phyloP scores from a whole-genome alignment of 495 filamentous ascomycete species.

The Cercophora scortea region DNA sequence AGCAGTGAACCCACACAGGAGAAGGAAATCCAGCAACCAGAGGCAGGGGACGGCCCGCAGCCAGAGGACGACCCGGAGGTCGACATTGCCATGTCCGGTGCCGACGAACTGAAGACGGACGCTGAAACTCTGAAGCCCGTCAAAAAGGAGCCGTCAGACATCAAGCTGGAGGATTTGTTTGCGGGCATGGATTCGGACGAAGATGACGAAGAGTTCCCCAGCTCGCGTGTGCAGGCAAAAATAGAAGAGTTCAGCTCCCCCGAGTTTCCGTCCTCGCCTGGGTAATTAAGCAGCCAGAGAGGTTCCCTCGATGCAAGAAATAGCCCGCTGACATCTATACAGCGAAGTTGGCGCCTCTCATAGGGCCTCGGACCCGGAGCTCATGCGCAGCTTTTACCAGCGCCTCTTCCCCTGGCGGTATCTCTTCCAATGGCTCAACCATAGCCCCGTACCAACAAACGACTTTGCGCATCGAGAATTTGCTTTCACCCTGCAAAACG shows the following conservation, averaged over 20 bases:
- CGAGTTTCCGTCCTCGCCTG: constrained; percentile 21
- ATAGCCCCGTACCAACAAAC: constrained; percentile 72
- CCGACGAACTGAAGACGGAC: background rate
- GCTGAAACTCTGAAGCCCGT: no score
- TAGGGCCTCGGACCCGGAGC: constrained; percentile 59
- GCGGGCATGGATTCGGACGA: constrained; percentile 67
- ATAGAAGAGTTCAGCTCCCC: constrained; percentile 21
- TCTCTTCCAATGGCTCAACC: constrained; percentile 97
- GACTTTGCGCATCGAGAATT: constrained; percentile 95
- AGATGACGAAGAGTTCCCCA: constrained; percentile 72
- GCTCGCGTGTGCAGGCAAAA: constrained; percentile 26
- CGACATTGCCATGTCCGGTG: background rate
- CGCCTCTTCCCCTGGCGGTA: constrained; percentile 92
- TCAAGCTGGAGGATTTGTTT: constrained; percentile 76
- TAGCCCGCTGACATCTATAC: background rate
- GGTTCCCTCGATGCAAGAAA: no score
- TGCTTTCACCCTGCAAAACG: constrained; percentile 82
- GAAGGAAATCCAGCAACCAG: no score
- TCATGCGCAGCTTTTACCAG: constrained; percentile 89
- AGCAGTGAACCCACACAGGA: no score
- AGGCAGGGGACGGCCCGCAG: no score
- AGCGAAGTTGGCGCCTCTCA: constrained; percentile 11
- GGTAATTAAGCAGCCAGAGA: constrained; percentile 11
- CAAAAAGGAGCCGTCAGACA: constrained; percentile 16
- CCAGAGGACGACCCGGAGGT: constrained; percentile 1